Base-by-base conservation (phyloP, 2,329 filamentous ascomycete genomes). In the Cladorrhinum sp. region DNA sequence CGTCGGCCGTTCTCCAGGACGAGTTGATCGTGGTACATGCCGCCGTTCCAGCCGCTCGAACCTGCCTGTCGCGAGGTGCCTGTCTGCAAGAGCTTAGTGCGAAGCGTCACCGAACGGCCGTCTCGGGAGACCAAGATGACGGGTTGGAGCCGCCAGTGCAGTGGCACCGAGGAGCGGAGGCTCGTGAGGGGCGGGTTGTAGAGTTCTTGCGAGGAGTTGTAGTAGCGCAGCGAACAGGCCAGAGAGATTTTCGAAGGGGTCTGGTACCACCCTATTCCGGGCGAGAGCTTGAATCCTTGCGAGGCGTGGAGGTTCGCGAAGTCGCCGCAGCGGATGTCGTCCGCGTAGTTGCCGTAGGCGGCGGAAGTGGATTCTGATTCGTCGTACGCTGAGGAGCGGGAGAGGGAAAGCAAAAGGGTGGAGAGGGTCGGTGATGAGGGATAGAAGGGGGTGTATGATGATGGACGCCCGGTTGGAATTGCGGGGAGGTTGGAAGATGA, bases 11-110 rank as follows among this genome's bases (percentile, higher is more conserved):
- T 51, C 48, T 65, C 59, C 18, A 65, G 55, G n/a, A 65, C 61
- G 5, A 63, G 50, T 45, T 65, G 63, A 49, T 65, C 63, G 29
- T 63, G 61, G 29, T 65, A 65, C 57, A 65, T 65, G 10, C 63
- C 63, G 0, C 63, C 63, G 51, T 62, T 63, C 54, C 62, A 63
- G n/a, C 61, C 58, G n/a, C 38, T 55, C 29, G 38, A 22, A 16
- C 59, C 59, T 16, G 51, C 36, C 4, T 50, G 50, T 48, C 22
- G 48, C 13, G 32, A 45, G 1, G 63, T 63, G 9, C 61, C 61
- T 3, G 52, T 55, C 50, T 65, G 63, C 18, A 65, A 55, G 27
- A 61, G 61, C 5, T 59, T 50, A 13, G 59, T 41, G 5, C 63
- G 56, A 12, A 59, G 29, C 2, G 56, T 63, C n/a, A 57, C 50